Conservation (phyloP, 148 eudicot genomes). For the Rhododendron ferrugineum region DNA sequence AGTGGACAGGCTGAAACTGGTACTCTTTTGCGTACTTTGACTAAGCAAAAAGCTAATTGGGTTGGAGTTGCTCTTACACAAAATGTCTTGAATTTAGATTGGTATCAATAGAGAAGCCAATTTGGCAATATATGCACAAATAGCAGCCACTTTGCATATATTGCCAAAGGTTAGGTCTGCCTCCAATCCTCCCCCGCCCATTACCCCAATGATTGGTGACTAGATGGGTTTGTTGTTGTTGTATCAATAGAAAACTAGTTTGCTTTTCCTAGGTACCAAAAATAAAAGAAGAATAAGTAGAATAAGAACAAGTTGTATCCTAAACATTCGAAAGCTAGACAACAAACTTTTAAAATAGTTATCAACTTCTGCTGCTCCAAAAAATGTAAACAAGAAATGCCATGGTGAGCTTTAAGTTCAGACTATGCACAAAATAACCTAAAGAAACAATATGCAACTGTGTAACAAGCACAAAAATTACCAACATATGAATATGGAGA, state of each 20-base stretch:
- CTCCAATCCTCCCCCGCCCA: too few relatives aligned
- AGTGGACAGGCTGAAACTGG: background rate
- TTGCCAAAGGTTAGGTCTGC: too few relatives aligned
- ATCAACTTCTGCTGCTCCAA: background rate
- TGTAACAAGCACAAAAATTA: background rate
- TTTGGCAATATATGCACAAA: too few relatives aligned
- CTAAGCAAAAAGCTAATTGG: background rate
- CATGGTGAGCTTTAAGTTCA: background rate
- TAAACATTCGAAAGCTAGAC: background rate
- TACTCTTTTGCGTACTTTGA: background rate
- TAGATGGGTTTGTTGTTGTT: too few relatives aligned
- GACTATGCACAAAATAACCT: background rate
- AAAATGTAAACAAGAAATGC: background rate
- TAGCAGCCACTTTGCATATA: too few relatives aligned
- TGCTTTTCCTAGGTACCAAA: background rate
- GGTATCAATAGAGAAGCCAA: background rate
- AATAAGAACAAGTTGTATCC: background rate
- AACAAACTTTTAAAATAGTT: background rate
- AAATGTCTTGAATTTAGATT: background rate
- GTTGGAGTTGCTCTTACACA: background rate
- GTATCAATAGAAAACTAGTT: background rate
- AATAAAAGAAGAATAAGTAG: background rate
- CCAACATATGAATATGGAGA: background rate
- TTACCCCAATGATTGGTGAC: too few relatives aligned
- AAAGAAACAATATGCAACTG: background rate